These are phyloP conservation scores for Trametes gibbosa DNA, from an alignment of 768 basidiomycete genomes.

Conservation along the genomic window DNA sequence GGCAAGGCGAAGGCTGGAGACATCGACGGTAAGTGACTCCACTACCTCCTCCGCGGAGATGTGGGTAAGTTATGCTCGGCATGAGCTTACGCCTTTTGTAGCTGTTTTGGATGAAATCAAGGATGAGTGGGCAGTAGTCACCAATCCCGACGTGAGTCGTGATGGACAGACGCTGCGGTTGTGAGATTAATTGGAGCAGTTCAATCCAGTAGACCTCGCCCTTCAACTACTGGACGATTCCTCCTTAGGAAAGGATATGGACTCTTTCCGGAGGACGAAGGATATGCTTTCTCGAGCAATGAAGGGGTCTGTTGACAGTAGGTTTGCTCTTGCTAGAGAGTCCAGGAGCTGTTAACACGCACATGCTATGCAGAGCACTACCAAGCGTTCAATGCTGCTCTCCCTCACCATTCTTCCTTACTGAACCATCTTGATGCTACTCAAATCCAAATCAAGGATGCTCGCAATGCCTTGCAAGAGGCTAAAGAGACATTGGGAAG, in stretches of 20 bases:
- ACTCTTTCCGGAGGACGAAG: slow-evolving; percentile 76
- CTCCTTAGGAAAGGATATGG: slow-evolving; percentile 68
- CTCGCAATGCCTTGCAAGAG: slow-evolving; percentile 71
- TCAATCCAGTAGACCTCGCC: slow-evolving; percentile 92
- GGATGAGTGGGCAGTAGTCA: slow-evolving; percentile 88
- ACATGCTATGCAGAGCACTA: slow-evolving; percentile 64
- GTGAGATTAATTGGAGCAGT: slow-evolving; percentile 44
- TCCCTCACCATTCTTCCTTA: slow-evolving; percentile 86
- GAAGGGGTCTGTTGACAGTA: slow-evolving; percentile 86
- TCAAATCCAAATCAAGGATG: slow-evolving; percentile 70
- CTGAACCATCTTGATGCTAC: slow-evolving; percentile 67
- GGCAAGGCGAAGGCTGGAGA: slow-evolving; percentile 68
- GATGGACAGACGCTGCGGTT: neutral
- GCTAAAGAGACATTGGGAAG: slow-evolving; percentile 75
- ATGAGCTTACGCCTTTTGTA: slow-evolving; percentile 27
- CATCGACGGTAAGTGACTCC: slow-evolving; percentile 67
- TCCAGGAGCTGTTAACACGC: slow-evolving; percentile 3
- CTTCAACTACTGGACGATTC: slow-evolving; percentile 82
- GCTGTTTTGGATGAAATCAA: slow-evolving; percentile 83
- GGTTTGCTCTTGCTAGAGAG: slow-evolving; percentile 31
- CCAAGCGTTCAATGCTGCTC: slow-evolving; percentile 89
- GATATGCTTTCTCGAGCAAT: slow-evolving; percentile 74
- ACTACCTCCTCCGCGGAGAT: too few relatives aligned
- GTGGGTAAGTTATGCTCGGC: neutral
- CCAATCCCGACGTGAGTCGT: slow-evolving; percentile 68